These are phyloP conservation scores for Tetrapisispora fleetii DNA, from an alignment of 805 yeast genomes.

Conservation along the genomic window DNA sequence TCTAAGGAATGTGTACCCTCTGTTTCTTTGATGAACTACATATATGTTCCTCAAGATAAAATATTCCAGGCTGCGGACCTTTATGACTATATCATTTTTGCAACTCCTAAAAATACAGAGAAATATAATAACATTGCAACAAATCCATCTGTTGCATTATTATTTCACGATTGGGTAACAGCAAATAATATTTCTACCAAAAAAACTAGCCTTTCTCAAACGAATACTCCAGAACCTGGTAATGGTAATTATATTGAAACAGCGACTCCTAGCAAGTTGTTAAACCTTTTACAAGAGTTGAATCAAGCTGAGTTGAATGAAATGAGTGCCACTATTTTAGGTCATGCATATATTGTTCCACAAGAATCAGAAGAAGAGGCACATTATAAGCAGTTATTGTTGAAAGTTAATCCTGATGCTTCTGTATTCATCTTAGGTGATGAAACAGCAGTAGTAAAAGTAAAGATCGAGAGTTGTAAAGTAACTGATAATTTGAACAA, in stretches of 20 bases:
- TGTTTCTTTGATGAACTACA: conserved; percentile 85
- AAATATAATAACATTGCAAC: conserved; percentile 59
- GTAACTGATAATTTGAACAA: conserved; percentile 73
- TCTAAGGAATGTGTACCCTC: conserved; percentile 61
- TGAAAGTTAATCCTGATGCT: conserved; percentile 60
- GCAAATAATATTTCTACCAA: conserved; percentile 36
- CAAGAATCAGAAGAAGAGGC: conserved; percentile 39
- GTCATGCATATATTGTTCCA: conserved; percentile 50
- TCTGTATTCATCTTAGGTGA: conserved; percentile 55
- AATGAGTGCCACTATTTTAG: conserved; percentile 73
- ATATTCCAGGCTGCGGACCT: conserved; percentile 15
- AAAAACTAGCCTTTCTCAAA: conserved; percentile 20
- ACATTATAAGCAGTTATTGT: conserved; percentile 52
- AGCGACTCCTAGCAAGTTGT: conserved; percentile 32
- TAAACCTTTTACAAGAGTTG: conserved; percentile 58
- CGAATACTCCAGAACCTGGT: conserved; percentile 23
- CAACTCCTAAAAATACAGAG: conserved; percentile 62
- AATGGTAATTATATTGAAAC: background rate
- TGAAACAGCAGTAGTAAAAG: conserved; percentile 55
- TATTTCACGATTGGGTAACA: conserved; percentile 87
- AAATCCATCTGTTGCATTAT: conserved; percentile 71
- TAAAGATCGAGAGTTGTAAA: conserved; percentile 56
- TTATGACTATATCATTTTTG: conserved; percentile 50
- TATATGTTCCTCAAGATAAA: conserved; percentile 38
- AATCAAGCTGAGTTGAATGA: conserved; percentile 74